phyloP scores from a whole-genome alignment of 768 basidiomycete genomes.

The Lactarius trivialis region DNA sequence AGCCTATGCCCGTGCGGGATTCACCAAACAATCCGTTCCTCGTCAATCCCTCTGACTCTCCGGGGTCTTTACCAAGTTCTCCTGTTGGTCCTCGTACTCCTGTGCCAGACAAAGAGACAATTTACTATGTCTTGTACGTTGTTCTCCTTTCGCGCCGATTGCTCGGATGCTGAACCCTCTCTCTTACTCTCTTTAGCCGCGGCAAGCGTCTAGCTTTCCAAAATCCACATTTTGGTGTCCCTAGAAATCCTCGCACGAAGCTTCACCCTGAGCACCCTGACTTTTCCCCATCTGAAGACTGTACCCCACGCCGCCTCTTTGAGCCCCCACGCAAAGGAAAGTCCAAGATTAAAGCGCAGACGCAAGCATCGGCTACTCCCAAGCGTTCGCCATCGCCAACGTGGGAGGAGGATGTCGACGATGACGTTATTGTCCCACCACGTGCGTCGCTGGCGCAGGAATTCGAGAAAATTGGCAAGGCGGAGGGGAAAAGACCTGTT shows the following conservation, averaged over 20 bases:
- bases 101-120: conserved; percentile 14
- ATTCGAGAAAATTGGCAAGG: conserved; percentile 16
- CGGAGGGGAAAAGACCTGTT: conserved; percentile 1
- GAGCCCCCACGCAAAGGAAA: conserved; percentile 2
- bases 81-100: conserved; percentile 21
- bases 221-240: conserved; percentile 21
- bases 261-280: conserved; percentile 21
- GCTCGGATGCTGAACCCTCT: no score
- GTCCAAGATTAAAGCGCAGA: not conserved
- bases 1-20: conserved; percentile 22
- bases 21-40: conserved; percentile 24
- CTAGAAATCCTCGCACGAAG: conserved; percentile 12
- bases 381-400: conserved; percentile 15
- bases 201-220: conserved; percentile 21
- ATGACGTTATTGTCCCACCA: not conserved
- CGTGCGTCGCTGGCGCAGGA: conserved; percentile 18
- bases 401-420: conserved; percentile 14
- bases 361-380: not conserved
- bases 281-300: conserved; percentile 22
- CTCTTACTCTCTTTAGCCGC: conserved; percentile 9
- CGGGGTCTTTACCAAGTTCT: conserved; percentile 20
- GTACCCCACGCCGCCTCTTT: conserved; percentile 22
- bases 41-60: conserved; percentile 13
- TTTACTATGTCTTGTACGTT: conserved; percentile 24
- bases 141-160: not conserved